Percentiles rank a stretch among this genome's conserved stretches.
Conservation (phyloP, 169 alveolate genomes). For the Babesia ovata region DNA sequence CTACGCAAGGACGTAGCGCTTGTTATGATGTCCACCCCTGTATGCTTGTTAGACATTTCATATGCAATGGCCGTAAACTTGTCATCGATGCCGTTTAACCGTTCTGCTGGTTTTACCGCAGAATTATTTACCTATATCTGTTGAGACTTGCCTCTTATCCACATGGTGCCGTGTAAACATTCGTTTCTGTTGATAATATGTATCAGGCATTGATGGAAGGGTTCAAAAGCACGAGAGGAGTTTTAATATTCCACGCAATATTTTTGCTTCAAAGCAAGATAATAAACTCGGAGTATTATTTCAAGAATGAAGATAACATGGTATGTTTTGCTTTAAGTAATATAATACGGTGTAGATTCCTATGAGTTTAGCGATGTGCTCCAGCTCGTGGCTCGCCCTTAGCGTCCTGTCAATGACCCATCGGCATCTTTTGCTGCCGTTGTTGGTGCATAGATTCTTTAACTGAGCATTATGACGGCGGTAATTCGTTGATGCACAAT, state of each 20-base stretch:
- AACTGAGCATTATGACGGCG: not conserved
- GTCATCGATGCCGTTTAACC: no score
- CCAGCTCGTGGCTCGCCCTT: conserved; percentile 27
- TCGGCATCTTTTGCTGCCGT: conserved; percentile 14
- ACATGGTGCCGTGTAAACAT: not conserved
- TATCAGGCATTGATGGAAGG: conserved; percentile 37
- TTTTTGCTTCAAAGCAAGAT: conserved; percentile 24
- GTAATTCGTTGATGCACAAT: no score
- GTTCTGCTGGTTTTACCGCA: no score
- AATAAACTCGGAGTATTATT: conserved; percentile 45
- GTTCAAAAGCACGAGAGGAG: conserved; percentile 42
- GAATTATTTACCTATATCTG: no score
- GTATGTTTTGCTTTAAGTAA: not conserved
- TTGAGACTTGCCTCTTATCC: not conserved
- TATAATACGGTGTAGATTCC: conserved; percentile 19
- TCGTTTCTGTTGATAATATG: not conserved
- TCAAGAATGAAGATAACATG: conserved; percentile 38
- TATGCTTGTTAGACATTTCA: no score
- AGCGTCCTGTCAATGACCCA: conserved; percentile 23
- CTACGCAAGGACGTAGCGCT: no score
- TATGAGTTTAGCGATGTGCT: conserved; percentile 32
- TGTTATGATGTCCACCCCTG: no score
- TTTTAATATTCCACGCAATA: conserved; percentile 20
- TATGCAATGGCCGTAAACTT: no score
- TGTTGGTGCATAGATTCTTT: conserved; percentile 18